Evolutionary conservation across 2,329 filamentous ascomycete species (phyloP).

Genomic region (Colletotrichum tofieldiae): DNA sequence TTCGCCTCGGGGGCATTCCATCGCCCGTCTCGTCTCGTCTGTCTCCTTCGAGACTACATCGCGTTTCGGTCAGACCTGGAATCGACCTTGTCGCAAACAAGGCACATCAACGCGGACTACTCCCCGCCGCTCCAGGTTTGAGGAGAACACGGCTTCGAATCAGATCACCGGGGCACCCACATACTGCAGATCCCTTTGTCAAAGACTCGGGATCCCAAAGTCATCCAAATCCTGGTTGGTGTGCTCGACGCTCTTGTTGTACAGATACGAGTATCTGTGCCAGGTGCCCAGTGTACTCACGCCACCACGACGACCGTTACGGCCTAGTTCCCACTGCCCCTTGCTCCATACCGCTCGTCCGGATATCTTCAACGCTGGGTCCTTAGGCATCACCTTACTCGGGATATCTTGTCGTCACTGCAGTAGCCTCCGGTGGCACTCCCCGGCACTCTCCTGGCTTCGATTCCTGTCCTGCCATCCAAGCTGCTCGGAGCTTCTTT

Average conservation of each 20-base stretch:
- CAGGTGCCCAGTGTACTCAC: background rate
- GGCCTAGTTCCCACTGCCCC: background rate
- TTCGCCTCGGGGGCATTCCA: background rate
- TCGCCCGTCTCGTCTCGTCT: background rate
- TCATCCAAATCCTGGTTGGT: conserved; percentile 15
- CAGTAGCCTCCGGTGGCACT: background rate
- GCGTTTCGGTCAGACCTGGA: conserved; percentile 9
- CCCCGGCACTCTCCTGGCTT: conserved; percentile 15
- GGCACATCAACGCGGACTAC: conserved; percentile 22
- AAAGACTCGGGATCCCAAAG: background rate
- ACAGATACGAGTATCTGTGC: background rate
- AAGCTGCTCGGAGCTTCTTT: conserved; percentile 21
- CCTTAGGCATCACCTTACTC: conserved; percentile 10
- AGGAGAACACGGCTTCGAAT: conserved; percentile 3
- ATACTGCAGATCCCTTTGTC: conserved; percentile 21
- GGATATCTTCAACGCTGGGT: background rate
- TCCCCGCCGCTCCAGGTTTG: conserved; percentile 16
- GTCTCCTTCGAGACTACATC: background rate
- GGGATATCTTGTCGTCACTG: background rate
- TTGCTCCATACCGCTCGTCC: conserved; percentile 7
- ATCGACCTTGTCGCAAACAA: conserved; percentile 20
- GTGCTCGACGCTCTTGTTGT: conserved; percentile 4
- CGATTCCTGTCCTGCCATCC: conserved; percentile 18
- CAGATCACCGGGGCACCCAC: conserved; percentile 30
- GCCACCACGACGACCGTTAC: conserved; percentile 12